Conservation (phyloP, 1,284 basidiomycete genomes). For the Rhodotorula sp. region DNA sequence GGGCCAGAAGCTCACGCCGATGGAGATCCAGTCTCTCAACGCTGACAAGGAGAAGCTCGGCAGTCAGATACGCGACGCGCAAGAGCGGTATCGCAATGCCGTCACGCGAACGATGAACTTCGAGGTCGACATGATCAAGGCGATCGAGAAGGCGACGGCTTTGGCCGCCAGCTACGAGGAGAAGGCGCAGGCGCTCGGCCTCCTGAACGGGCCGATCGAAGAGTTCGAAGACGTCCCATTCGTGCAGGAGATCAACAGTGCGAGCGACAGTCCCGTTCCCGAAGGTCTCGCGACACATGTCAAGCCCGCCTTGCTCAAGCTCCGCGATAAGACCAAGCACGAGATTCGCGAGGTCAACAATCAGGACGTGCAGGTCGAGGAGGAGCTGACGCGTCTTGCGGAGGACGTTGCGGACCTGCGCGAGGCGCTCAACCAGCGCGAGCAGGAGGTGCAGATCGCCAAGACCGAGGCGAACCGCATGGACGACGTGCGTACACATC, state of each 20-base stretch:
- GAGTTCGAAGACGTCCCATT: slow-evolving; percentile 43
- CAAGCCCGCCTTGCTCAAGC: slow-evolving; percentile 40
- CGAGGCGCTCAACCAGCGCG: slow-evolving; percentile 25
- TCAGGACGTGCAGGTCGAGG: slow-evolving; percentile 24
- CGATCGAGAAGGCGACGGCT: slow-evolving; percentile 26
- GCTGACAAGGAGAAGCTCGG: slow-evolving; percentile 32
- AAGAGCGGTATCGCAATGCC: slow-evolving; percentile 17
- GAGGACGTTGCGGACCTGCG: slow-evolving; percentile 36
- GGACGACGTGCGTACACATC: slow-evolving; percentile 36
- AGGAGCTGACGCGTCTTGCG: slow-evolving; percentile 27
- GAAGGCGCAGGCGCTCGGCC: slow-evolving; percentile 35
- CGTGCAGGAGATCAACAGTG: slow-evolving; percentile 41
- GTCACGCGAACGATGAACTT: slow-evolving; percentile 24
- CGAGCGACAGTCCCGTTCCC: slow-evolving; percentile 40
- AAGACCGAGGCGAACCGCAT: slow-evolving; percentile 37
- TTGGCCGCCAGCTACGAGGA: slow-evolving; percentile 36
- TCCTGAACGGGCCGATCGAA: slow-evolving; percentile 33
- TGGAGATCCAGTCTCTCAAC: slow-evolving; percentile 40
- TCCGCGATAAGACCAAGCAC: slow-evolving; percentile 31
- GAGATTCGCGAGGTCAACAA: slow-evolving; percentile 15
- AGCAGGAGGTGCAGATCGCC: slow-evolving; percentile 37
- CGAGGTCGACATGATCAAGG: slow-evolving; percentile 40
- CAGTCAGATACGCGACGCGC: slow-evolving; percentile 11
- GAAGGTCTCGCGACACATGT: slow-evolving; percentile 39
- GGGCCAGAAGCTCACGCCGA: slow-evolving; percentile 41